Base-by-base conservation (phyloP, 2,329 filamentous ascomycete species). In the Aspergillus melleus region DNA sequence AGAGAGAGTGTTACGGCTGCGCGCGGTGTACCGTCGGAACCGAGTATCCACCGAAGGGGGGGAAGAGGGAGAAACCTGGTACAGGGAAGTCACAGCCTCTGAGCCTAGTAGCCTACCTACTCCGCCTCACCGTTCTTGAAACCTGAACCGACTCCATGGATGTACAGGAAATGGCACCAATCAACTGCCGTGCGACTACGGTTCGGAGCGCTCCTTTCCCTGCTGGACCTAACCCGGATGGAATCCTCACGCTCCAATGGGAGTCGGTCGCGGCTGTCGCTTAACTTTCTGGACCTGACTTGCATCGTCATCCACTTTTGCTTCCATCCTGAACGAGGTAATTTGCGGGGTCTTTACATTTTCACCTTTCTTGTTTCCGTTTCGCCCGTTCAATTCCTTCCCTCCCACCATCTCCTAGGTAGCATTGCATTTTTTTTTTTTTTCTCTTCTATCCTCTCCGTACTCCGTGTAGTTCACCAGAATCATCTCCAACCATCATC, bases 191-290 rank as follows among this genome's bases (percentile, higher is more conserved):
- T 69, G 67, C 66, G 65, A 70, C 66, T 66, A 72, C 70, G 70
- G 71, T 68, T 70, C 70, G 71, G 72, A 68, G 70, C 69, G 70
- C 64, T 66, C 62, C 66, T 65, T 70, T 63, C 55, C 59, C 54
- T 61, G 58, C 59, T 64, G 55, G 59, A 54, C 49, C 36, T 61
- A 57, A 64, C 59, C 63, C 59, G 58, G 52, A 54, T 46, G 52
- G 52, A 47, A 53, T 44, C 39, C 44, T n/a, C 24, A 24, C 51
- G 20, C 32, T n/a, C 55, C 58, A 63, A 61, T 61, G 36, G 30
- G 16, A 55, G 30, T 16, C 20, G 29, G 26, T 51, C 47, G 61
- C 59, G 58, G 56, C 58, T 58, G 52, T 64, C 62, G 62, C 62
- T 62, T 64, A 64, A 59, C 56, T 49, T 50, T 54, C 52, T 36